Conservation (phyloP, 2,329 filamentous ascomycete species). For the Diaporthe amygdali region DNA sequence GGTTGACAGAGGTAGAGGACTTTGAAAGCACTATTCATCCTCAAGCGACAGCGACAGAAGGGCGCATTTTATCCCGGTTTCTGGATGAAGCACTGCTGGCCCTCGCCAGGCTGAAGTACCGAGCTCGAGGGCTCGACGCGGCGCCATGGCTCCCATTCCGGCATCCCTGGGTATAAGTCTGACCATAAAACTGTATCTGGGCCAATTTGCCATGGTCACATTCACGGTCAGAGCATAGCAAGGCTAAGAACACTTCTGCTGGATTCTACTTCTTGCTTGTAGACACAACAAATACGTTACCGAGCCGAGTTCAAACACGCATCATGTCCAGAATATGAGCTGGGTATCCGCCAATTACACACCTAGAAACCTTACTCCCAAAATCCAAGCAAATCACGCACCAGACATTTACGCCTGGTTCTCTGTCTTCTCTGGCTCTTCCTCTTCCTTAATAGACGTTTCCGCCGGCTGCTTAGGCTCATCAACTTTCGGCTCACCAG, state of each 20-base stretch:
- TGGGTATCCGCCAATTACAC: neutral
- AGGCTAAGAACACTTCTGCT: neutral
- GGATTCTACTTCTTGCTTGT: neutral
- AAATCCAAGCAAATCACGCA: neutral
- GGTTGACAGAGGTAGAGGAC: neutral
- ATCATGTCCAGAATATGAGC: neutral
- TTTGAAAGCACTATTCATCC: neutral
- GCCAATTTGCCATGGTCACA: too few species aligned
- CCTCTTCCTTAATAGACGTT: conserved; percentile 14
- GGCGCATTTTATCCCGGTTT: neutral
- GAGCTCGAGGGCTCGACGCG: neutral
- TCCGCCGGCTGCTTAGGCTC: neutral
- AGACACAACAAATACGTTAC: neutral
- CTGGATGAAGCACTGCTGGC: neutral
- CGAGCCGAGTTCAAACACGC: neutral
- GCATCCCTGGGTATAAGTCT: neutral
- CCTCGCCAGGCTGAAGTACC: neutral
- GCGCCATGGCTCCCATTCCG: neutral
- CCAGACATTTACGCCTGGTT: neutral
- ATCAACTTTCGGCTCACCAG: neutral
- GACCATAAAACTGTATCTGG: too few species aligned
- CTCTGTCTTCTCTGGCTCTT: conserved; percentile 25
- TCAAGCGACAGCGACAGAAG: neutral
- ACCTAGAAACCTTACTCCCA: neutral
- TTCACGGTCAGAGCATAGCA: neutral